phyloP scores from a whole-genome alignment of 352 stramenopile species.

The Aphanomyces stellatus region DNA sequence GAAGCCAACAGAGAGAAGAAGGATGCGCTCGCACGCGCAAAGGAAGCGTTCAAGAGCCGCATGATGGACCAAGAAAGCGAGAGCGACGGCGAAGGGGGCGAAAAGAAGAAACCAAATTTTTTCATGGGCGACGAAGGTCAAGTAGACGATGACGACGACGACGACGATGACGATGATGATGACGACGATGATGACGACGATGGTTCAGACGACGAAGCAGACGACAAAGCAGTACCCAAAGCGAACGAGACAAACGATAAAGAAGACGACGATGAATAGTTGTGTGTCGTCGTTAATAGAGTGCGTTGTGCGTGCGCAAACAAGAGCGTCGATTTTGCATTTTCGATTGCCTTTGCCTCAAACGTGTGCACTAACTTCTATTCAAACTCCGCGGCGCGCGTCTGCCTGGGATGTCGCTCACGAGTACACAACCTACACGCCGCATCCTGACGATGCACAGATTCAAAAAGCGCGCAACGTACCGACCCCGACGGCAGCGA shows the following conservation, averaged over 20 bases:
- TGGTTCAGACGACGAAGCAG: slow-evolving; percentile 21
- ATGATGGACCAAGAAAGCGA: slow-evolving; percentile 21
- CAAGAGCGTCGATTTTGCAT: too few relatives aligned
- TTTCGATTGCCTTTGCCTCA: too few relatives aligned
- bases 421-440: slow-evolving; percentile 3
- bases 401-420: background rate
- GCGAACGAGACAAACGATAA: background rate
- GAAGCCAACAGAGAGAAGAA: slow-evolving; percentile 40
- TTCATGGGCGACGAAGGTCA: slow-evolving; percentile 14
- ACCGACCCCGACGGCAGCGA: slow-evolving; percentile 17
- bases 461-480: background rate
- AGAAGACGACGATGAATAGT: background rate
- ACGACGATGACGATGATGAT: slow-evolving; percentile 21
- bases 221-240: slow-evolving; percentile 24
- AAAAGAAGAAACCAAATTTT: background rate
- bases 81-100: background rate
- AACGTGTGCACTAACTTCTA: too few relatives aligned
- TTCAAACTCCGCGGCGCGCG: background rate
- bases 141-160: slow-evolving; percentile 18
- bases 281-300: background rate
- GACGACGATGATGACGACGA: slow-evolving; percentile 21
- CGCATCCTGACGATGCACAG: background rate
- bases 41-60: slow-evolving; percentile 48
- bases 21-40: slow-evolving; percentile 42
- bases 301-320: too few relatives aligned